A percentile compares a stretch with the other conserved stretches of the same genome.
Evolutionary conservation across 2,329 filamentous ascomycete species (phyloP).

Genomic region (Thyridium curvatum): DNA sequence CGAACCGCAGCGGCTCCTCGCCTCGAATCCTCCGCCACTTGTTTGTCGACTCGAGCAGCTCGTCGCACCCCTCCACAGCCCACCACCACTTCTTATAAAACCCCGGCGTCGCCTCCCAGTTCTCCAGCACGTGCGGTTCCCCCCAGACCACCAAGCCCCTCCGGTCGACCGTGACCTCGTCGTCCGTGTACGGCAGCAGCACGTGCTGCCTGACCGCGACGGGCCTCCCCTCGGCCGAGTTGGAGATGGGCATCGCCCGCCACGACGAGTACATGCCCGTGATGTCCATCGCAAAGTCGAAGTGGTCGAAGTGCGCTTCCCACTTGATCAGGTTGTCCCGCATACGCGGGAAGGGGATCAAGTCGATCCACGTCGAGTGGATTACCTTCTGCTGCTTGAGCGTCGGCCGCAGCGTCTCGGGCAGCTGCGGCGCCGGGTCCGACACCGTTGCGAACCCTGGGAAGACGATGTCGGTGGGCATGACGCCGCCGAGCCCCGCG

Average conservation of each 20-base stretch:
- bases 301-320: conserved; percentile 18
- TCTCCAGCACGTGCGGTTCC: conserved; percentile 31
- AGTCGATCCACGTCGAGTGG: conserved; percentile 26
- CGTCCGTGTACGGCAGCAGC: conserved; percentile 8
- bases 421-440: background rate
- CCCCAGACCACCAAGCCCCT: conserved; percentile 41
- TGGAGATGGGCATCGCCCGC: conserved; percentile 31
- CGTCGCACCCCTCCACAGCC: conserved; percentile 26
- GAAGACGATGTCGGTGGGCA: too few species aligned
- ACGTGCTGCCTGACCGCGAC: too few species aligned
- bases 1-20: background rate
- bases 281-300: conserved; percentile 26
- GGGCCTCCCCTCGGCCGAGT: conserved; percentile 33
- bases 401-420: conserved; percentile 18
- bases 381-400: conserved; percentile 14
- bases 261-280: conserved; percentile 40
- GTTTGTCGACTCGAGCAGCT: conserved; percentile 30
- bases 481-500: too few species aligned
- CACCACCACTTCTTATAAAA: conserved; percentile 40
- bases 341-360: conserved; percentile 21
- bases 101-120: conserved; percentile 39
- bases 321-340: conserved; percentile 13
- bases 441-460: too few species aligned
- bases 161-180: conserved; percentile 26
- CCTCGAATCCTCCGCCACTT: conserved; percentile 18